These are phyloP conservation scores for Talaromyces borbonicus DNA, from an alignment of 495 filamentous ascomycete species.

Conservation along the genomic window DNA sequence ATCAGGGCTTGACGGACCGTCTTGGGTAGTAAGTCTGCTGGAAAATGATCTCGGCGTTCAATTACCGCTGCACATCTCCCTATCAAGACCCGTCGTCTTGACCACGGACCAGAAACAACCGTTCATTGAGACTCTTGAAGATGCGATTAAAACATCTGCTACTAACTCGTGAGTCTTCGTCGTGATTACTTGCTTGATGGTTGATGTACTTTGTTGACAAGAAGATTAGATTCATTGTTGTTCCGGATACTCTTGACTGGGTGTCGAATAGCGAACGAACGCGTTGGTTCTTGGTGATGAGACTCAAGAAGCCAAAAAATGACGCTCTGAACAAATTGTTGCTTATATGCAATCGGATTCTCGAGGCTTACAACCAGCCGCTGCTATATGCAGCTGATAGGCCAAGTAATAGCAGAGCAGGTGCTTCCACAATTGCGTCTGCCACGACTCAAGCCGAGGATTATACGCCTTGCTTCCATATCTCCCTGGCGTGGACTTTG, in stretches of 20 bases:
- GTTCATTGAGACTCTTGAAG: slow-evolving; percentile 41
- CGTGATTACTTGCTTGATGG: neutral
- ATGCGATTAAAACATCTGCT: slow-evolving; percentile 26
- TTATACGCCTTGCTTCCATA: slow-evolving; percentile 55
- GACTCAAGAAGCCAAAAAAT: slow-evolving; percentile 36
- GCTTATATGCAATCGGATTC: slow-evolving; percentile 50
- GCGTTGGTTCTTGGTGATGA: slow-evolving; percentile 80
- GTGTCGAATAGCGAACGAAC: slow-evolving; percentile 63
- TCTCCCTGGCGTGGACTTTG: slow-evolving; percentile 73
- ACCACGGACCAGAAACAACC: slow-evolving; percentile 50
- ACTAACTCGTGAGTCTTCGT: slow-evolving; percentile 34
- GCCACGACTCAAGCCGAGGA: slow-evolving; percentile 14
- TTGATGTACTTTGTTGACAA: neutral
- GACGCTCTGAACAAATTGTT: slow-evolving; percentile 57
- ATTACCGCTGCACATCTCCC: slow-evolving; percentile 81
- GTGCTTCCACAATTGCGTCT: no score
- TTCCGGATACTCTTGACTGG: slow-evolving; percentile 46
- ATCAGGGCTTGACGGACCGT: slow-evolving; percentile 7
- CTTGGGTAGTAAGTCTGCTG: slow-evolving; percentile 48
- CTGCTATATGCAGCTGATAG: slow-evolving; percentile 49
- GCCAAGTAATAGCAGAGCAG: slow-evolving; percentile 5
- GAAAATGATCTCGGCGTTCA: slow-evolving; percentile 65
- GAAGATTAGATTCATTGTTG: slow-evolving; percentile 39
- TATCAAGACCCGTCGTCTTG: slow-evolving; percentile 67
- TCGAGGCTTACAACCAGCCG: slow-evolving; percentile 53